Evolutionary conservation across 2,329 filamentous ascomycete species (phyloP).

Genomic region (Cladophialophora exuberans): DNA sequence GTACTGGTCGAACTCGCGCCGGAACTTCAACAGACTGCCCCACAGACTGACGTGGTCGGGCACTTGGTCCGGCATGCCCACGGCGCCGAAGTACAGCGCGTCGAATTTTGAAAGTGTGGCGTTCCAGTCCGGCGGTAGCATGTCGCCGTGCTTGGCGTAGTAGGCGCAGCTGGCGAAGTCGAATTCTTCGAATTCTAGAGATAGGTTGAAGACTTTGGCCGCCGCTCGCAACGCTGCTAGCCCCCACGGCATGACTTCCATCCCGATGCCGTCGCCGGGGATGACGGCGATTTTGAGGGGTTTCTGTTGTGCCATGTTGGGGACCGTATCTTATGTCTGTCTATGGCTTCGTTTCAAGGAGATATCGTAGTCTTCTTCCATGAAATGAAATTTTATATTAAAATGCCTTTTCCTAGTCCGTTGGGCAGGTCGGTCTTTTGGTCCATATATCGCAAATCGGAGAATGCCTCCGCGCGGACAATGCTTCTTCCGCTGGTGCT

Average conservation of each 20-base stretch:
- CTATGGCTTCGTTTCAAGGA: neutral
- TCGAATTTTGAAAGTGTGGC: conserved; percentile 56
- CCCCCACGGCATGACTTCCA: conserved; percentile 60
- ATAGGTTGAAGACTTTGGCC: conserved; percentile 26
- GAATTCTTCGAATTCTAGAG: conserved; percentile 55
- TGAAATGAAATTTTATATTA: too few species aligned
- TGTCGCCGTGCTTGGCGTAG: conserved; percentile 56
- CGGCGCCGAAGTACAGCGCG: conserved; percentile 63
- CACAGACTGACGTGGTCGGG: conserved; percentile 62
- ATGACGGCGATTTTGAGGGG: conserved; percentile 57
- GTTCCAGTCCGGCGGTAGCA: conserved; percentile 56
- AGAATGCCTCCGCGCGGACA: neutral
- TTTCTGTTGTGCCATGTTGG: conserved; percentile 10
- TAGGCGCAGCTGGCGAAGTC: conserved; percentile 50
- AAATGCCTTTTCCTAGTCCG: too few species aligned
- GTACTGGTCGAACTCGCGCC: conserved; percentile 60
- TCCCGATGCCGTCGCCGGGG: conserved; percentile 66
- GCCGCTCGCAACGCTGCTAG: conserved; percentile 40
- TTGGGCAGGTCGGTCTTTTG: too few species aligned
- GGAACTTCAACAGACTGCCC: conserved; percentile 59
- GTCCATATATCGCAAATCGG: neutral
- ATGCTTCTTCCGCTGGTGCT: neutral
- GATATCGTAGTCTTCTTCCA: too few species aligned
- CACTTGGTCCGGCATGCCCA: conserved; percentile 49
- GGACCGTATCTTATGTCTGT: too few species aligned